Percentiles rank a stretch among this genome's conserved stretches.
phyloP scores from a whole-genome alignment of 306 rosid genomes.

The Dryas octopetala region DNA sequence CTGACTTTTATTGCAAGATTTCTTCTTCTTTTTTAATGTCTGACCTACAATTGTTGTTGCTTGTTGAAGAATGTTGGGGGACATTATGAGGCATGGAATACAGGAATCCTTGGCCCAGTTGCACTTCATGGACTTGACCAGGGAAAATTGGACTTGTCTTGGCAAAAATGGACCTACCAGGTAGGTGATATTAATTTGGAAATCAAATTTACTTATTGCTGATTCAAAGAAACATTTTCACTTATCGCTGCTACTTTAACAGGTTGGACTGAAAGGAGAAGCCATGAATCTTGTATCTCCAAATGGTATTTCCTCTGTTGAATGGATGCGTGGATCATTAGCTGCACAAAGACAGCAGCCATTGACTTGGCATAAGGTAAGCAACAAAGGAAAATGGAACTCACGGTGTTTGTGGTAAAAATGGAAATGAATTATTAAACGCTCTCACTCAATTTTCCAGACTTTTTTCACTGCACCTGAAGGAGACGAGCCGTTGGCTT shows the following conservation, averaged over 20 bases:
- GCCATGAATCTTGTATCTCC: slow-evolving; percentile 88
- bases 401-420: slow-evolving; percentile 13
- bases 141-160: slow-evolving; percentile 88
- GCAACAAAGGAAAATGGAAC: slow-evolving; percentile 10
- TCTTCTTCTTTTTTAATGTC: neutral
- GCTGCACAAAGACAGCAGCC: slow-evolving; percentile 69
- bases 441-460: slow-evolving; percentile 46
- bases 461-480: slow-evolving; percentile 73
- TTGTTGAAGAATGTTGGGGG: slow-evolving; percentile 84
- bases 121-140: slow-evolving; percentile 89
- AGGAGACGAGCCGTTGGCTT: slow-evolving; percentile 89
- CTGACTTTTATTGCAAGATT: neutral
- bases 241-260: slow-evolving; percentile 25
- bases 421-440: slow-evolving; percentile 7
- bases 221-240: slow-evolving; percentile 17
- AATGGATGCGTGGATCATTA: slow-evolving; percentile 75
- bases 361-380: slow-evolving; percentile 97
- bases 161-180: slow-evolving; percentile 99
- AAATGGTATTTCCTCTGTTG: slow-evolving; percentile 69
- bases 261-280: slow-evolving; percentile 98
- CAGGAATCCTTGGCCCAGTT: slow-evolving; percentile 98
- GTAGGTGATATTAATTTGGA: slow-evolving; percentile 40
- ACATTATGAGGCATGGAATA: slow-evolving; percentile 89
- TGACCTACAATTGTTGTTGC: slow-evolving; percentile 20
- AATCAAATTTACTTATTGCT: neutral